Percentiles rank a stretch among this genome's conserved stretches.
phyloP scores from a whole-genome alignment of 805 yeast genomes.

The Myxozyma monticola region DNA sequence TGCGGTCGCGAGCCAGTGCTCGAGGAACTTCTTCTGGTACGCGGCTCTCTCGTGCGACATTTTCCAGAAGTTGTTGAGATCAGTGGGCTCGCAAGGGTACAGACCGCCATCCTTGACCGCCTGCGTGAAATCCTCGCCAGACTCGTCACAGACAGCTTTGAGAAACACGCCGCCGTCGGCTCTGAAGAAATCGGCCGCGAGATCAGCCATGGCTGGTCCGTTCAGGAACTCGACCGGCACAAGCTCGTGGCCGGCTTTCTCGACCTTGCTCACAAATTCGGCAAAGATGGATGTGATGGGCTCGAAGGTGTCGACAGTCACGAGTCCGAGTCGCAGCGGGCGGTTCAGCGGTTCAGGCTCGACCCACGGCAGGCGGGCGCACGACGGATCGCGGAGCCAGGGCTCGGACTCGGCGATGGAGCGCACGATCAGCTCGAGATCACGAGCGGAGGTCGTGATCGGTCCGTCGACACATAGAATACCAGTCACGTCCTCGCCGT shows the following conservation, averaged over 20 bases:
- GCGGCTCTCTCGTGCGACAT: constrained; percentile 16
- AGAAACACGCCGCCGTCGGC: constrained; percentile 48
- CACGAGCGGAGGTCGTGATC: constrained; percentile 43
- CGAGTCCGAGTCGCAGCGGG: constrained; percentile 35
- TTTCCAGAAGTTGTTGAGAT: constrained; percentile 24
- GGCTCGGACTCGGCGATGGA: constrained; percentile 46
- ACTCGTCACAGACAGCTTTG: constrained; percentile 38
- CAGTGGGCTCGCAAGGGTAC: constrained; percentile 32
- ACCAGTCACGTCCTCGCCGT: constrained; percentile 44
- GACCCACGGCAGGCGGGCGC: constrained; percentile 52
- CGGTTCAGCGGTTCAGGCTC: constrained; percentile 30
- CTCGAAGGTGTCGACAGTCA: constrained; percentile 35
- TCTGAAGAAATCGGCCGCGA: constrained; percentile 43
- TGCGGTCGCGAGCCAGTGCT: constrained; percentile 43
- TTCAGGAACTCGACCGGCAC: constrained; percentile 41
- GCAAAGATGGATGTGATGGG: constrained; percentile 54
- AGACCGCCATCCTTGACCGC: constrained; percentile 31
- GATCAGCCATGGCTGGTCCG: constrained; percentile 45
- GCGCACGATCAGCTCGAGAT: constrained; percentile 44
- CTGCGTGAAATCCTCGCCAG: constrained; percentile 46
- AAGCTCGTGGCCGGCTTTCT: constrained; percentile 56
- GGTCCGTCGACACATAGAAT: constrained; percentile 54
- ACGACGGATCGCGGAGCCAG: constrained; percentile 52
- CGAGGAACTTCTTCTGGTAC: constrained; percentile 40
- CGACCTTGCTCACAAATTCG: constrained; percentile 53